phyloP scores from a whole-genome alignment of 2,329 filamentous ascomycete species.

The Fusarium sp. region DNA sequence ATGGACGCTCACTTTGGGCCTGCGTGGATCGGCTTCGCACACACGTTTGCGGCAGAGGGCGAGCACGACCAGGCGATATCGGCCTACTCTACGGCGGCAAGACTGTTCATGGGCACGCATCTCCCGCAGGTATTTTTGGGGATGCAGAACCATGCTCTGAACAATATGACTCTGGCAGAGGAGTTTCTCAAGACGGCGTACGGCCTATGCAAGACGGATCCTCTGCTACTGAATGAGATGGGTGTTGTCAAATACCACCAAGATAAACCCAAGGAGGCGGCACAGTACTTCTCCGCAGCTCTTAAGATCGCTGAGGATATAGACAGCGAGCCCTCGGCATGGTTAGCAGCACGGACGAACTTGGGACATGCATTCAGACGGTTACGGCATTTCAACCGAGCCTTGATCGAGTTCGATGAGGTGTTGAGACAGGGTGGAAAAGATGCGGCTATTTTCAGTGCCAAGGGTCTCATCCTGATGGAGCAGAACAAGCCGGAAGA shows the following conservation, averaged over 20 bases:
- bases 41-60: slow-evolving; percentile 96
- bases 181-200: slow-evolving; percentile 95
- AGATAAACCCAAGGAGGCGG: slow-evolving; percentile 79
- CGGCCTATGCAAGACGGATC: slow-evolving; percentile 84
- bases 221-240: slow-evolving; percentile 93
- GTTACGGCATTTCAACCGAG: slow-evolving; percentile 74
- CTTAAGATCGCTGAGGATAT: slow-evolving; percentile 83
- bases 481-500: slow-evolving; percentile 81
- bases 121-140: slow-evolving; percentile 95
- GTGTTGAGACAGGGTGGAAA: slow-evolving; percentile 86
- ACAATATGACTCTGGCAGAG: slow-evolving; percentile 92
- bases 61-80: slow-evolving; percentile 99
- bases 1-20: slow-evolving; percentile 98
- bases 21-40: slow-evolving; percentile 98
- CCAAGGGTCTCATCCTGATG: slow-evolving; percentile 86
- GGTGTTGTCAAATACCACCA: slow-evolving; percentile 97
- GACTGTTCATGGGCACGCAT: slow-evolving; percentile 96
- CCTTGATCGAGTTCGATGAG: slow-evolving; percentile 86
- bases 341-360: slow-evolving; percentile 87
- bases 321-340: slow-evolving; percentile 83
- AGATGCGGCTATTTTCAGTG: slow-evolving; percentile 81
- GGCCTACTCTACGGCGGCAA: slow-evolving; percentile 94
- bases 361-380: slow-evolving; percentile 89
- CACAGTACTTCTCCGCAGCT: slow-evolving; percentile 81
- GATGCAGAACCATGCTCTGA: slow-evolving; percentile 97